phyloP scores from a whole-genome alignment of 2,329 filamentous ascomycete species.

The Aspergillus brasiliensis region DNA sequence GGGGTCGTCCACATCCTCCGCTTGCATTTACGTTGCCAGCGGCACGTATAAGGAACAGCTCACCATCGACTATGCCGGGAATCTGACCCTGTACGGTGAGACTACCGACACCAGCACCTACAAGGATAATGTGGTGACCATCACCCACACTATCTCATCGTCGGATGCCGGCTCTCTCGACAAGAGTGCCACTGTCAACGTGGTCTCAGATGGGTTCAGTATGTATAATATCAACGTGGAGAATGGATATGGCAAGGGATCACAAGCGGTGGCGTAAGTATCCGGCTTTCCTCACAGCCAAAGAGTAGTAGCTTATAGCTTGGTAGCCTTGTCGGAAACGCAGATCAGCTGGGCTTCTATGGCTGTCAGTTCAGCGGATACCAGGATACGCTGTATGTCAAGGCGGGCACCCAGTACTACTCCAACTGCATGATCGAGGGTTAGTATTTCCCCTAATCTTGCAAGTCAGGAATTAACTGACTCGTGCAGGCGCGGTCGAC shows the following conservation, averaged over 20 bases:
- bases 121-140: slow-evolving; percentile 34
- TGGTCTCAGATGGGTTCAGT: slow-evolving; percentile 30
- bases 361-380: slow-evolving; percentile 38
- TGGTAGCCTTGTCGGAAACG: slow-evolving; percentile 30
- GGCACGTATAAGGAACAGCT: slow-evolving; percentile 39
- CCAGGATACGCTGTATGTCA: slow-evolving; percentile 41
- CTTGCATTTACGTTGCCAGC: slow-evolving; percentile 37
- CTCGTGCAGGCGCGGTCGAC: slow-evolving; percentile 31
- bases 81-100: slow-evolving; percentile 36
- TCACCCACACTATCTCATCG: slow-evolving; percentile 37
- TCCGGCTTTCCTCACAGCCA: too few species aligned
- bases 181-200: slow-evolving; percentile 35
- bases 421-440: slow-evolving; percentile 36
- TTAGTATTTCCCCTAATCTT: not conserved
- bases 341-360: slow-evolving; percentile 37
- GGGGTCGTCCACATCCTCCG: slow-evolving; percentile 21
- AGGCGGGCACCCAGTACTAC: slow-evolving; percentile 38
- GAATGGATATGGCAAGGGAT: slow-evolving; percentile 38
- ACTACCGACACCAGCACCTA: slow-evolving; percentile 32
- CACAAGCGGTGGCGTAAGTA: slow-evolving; percentile 37
- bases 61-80: slow-evolving; percentile 30
- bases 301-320: too few species aligned
- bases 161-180: slow-evolving; percentile 32
- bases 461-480: not conserved
- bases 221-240: slow-evolving; percentile 41